phyloP scores from a whole-genome alignment of 352 stramenopile species.

The Hyaloperonospora brassicae region DNA sequence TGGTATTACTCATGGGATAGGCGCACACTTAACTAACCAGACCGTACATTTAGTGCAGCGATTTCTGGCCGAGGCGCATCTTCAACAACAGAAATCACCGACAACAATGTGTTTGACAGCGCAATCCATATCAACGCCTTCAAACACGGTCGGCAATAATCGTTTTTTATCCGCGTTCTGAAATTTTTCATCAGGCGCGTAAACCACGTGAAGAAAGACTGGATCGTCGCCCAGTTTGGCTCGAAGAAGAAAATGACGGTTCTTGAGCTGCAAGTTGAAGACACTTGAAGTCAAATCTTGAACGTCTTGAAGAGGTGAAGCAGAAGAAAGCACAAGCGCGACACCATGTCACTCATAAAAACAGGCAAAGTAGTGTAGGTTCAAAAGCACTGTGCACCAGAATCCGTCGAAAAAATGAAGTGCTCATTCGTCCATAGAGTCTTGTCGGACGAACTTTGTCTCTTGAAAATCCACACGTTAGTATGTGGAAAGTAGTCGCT shows the following conservation, averaged over 20 bases:
- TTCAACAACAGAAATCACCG: not conserved
- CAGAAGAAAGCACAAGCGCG: conserved; percentile 8
- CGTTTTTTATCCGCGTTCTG: conserved; percentile 1
- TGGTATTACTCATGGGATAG: too few species aligned
- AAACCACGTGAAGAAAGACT: conserved; percentile 11
- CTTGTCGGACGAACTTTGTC: conserved; percentile 13
- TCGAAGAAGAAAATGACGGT: conserved; percentile 14
- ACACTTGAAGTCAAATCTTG: conserved; percentile 7
- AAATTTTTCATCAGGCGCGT: conserved; percentile 7
- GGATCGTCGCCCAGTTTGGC: not conserved
- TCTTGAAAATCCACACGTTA: conserved; percentile 12
- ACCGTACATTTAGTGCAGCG: too few species aligned
- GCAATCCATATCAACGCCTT: not conserved
- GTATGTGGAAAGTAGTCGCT: conserved; percentile 13
- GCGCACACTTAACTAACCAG: too few species aligned
- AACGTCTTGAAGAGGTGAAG: conserved; percentile 8
- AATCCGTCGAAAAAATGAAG: conserved; percentile 10
- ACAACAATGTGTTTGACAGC: not conserved
- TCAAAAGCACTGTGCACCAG: conserved; percentile 14
- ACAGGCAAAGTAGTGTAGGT: conserved; percentile 8
- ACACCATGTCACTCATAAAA: conserved; percentile 10
- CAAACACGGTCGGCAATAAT: not conserved
- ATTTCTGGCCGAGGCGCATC: too few species aligned
- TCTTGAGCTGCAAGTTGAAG: conserved; percentile 1
- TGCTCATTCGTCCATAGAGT: conserved; percentile 13